phyloP scores from a whole-genome alignment of 2,329 filamentous ascomycete genomes.

The Onygenales sp. region DNA sequence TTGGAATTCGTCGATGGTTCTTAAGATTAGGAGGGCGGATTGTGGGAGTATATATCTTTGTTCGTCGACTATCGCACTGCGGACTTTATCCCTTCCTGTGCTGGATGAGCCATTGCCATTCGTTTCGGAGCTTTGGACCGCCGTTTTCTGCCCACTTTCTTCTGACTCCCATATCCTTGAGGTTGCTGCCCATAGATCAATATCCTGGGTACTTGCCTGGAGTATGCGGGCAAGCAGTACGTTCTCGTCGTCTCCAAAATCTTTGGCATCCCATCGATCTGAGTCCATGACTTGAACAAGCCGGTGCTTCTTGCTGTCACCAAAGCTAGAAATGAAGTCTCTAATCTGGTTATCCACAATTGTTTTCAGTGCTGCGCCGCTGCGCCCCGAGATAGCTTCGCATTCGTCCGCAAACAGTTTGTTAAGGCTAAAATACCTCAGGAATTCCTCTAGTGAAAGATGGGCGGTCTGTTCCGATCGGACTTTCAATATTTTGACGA shows the following conservation, averaged over 20 bases:
- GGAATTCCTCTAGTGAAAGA: conserved; percentile 46
- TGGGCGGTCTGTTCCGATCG: conserved; percentile 51
- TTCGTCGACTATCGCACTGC: conserved; percentile 69
- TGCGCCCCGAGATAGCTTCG: conserved; percentile 54
- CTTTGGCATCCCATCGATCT: conserved; percentile 56
- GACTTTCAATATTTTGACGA: conserved; percentile 55
- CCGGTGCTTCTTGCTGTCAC: conserved; percentile 47
- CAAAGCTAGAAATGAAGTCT: conserved; percentile 50
- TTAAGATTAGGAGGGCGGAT: conserved; percentile 71
- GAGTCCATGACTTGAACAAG: conserved; percentile 50
- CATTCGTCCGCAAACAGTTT: conserved; percentile 58
- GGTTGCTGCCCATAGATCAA: conserved; percentile 43
- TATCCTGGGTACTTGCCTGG: conserved; percentile 49
- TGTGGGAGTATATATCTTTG: conserved; percentile 79
- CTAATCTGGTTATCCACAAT: conserved; percentile 55
- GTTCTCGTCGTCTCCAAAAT: conserved; percentile 47
- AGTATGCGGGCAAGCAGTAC: conserved; percentile 46
- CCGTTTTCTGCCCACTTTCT: conserved; percentile 14
- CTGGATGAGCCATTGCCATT: conserved; percentile 21
- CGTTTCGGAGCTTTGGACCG: conserved; percentile 21
- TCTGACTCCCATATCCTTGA: conserved; percentile 43
- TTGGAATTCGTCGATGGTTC: conserved; percentile 72
- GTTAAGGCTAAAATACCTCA: conserved; percentile 55
- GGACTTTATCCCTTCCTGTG: conserved; percentile 51
- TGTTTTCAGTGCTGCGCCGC: conserved; percentile 50